Base-by-base conservation (phyloP, 305 asterid genomes). In the Stenogyne calaminthoides region DNA sequence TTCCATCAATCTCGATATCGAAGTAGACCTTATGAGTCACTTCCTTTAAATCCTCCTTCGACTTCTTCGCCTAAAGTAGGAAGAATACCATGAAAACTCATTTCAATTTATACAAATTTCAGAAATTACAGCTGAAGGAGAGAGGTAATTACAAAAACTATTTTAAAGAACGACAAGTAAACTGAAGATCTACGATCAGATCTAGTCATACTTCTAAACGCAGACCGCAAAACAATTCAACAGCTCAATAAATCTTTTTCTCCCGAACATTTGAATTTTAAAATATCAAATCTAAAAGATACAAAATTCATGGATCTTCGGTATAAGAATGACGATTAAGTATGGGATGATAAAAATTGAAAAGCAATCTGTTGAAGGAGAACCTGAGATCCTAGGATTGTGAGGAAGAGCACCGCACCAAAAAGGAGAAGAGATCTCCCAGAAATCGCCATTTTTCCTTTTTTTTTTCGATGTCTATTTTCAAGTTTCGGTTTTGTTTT, bases 1-100 rank as follows among this genome's bases (percentile, higher is more conserved):
- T 90, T 58, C 97, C 98, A 74, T 84, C 93, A 75, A 95, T 91
- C 83, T 92, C 98, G 34, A 95, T 65, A 67, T 95, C 99, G 69
- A 95, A 95, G 80, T 54, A 95, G 29, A 92, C 98, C 64, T 92
- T 92, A 64, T 88, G 90, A 6, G 99, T 90, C 57, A 95, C 91
- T 83, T 89, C 96, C 73, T 87, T 88, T 73, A 91, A 82, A 63
- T 84, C 80, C 63, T 86, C 89, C 76, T 87, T 82, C 4, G 89
- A 80, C 74, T 84, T 81, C 84, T 95, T 95, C 25, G 98, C 97
- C 98, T 90, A 88, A 80, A 64, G 46, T 6, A 40, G 34, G 69
- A 67, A 61, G 5, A 72, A 75, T 14, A 51, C 6, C 65, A 64
- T 55, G n/a, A 19, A 55, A n/a, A 55, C 60, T 9, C 60, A 55